Conservation (phyloP, 1,139 yeast genomes). For the Yamadazyma friedrichii region DNA sequence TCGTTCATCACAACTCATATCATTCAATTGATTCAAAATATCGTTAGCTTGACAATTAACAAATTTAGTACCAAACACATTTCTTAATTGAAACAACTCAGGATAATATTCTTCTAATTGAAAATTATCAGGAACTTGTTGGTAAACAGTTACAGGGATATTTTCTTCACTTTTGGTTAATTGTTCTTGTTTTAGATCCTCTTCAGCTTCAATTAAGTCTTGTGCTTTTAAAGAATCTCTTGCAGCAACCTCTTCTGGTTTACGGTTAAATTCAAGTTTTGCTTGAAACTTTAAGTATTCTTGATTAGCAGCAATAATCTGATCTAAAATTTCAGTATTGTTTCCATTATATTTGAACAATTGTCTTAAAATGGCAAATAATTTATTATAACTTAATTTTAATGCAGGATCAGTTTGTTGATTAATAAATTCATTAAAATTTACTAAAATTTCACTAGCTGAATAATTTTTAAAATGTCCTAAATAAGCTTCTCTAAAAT, state of each 20-base stretch:
- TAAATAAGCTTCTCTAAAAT: conserved; percentile 22
- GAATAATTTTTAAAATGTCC: conserved; percentile 10
- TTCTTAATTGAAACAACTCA: conserved; percentile 31
- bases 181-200: too few relatives aligned
- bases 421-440: not conserved
- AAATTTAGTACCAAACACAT: conserved; percentile 17
- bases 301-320: conserved; percentile 19
- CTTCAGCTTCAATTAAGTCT: too few relatives aligned
- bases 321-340: conserved; percentile 33
- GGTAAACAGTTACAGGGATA: conserved; percentile 16
- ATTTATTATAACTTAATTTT: conserved; percentile 3
- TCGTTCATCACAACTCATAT: conserved; percentile 20
- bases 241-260: not conserved
- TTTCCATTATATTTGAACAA: conserved; percentile 31
- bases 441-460: not conserved
- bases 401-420: not conserved
- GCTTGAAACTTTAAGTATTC: not conserved
- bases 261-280: not conserved
- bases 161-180: too few relatives aligned
- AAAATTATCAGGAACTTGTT: conserved; percentile 39
- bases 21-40: conserved; percentile 14
- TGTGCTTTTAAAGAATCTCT: too few relatives aligned
- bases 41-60: conserved; percentile 5
- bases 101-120: conserved; percentile 31
- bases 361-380: conserved; percentile 14